phyloP scores from a whole-genome alignment of 306 rosid species.

The Crotalaria pallida region DNA sequence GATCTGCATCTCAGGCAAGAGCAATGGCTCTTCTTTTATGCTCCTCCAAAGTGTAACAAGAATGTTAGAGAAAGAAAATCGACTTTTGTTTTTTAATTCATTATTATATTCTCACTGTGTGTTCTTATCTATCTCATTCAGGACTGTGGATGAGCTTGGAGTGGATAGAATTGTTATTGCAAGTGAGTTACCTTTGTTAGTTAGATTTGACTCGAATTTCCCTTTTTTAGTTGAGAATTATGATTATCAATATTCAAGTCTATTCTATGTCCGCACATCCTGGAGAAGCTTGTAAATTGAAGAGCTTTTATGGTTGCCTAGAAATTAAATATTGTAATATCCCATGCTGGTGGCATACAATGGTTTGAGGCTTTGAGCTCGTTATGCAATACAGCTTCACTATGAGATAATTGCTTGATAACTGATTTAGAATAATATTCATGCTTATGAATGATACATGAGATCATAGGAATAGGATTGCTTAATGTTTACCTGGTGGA shows the following conservation, averaged over 20 bases:
- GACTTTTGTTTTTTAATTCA: neutral
- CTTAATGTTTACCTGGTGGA: neutral
- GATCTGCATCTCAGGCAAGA: constrained; percentile 67
- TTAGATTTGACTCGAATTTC: neutral
- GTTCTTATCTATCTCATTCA: constrained; percentile 23
- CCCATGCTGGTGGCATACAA: neutral
- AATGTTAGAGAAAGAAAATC: constrained; percentile 13
- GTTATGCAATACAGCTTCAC: neutral
- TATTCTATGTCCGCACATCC: neutral
- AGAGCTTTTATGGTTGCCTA: constrained; percentile 6
- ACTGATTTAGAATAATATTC: neutral
- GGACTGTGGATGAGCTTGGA: constrained; percentile 68
- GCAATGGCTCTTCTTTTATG: neutral
- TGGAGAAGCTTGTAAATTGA: neutral
- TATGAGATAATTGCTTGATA: neutral
- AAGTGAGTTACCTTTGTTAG: constrained; percentile 42
- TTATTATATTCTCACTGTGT: neutral
- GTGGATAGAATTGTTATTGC: constrained; percentile 52
- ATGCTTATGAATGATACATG: neutral
- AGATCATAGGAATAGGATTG: neutral
- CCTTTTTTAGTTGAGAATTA: neutral
- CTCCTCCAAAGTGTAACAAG: constrained; percentile 8
- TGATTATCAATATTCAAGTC: neutral
- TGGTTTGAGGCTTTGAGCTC: neutral
- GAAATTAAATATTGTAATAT: neutral